Evolutionary conservation across 768 basidiomycete species (phyloP).

Genomic region (Agrocybe praecox): DNA sequence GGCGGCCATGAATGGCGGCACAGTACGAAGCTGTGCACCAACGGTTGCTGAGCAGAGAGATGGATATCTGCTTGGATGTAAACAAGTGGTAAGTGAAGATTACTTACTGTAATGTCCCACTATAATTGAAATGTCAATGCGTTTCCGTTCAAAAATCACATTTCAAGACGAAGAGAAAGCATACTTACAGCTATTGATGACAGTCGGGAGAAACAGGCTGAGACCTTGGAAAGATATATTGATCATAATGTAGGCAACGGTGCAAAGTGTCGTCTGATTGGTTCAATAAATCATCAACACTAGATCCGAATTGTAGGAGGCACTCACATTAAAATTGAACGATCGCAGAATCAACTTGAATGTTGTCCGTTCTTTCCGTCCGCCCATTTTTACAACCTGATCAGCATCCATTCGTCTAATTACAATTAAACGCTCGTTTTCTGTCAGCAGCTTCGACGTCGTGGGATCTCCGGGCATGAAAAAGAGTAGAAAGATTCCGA

Average conservation of each 20-base stretch:
- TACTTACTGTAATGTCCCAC: constrained; percentile 39
- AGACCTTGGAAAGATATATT: constrained; percentile 48
- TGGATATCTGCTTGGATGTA: background rate
- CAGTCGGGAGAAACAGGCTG: constrained; percentile 48
- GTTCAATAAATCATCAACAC: background rate
- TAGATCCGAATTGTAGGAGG: too few species aligned
- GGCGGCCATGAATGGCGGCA: constrained; percentile 46
- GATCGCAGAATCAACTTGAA: constrained; percentile 21
- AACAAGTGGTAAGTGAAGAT: background rate
- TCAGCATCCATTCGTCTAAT: constrained; percentile 32
- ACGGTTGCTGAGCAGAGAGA: constrained; percentile 35
- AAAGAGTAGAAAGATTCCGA: constrained; percentile 26
- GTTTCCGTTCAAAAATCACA: background rate
- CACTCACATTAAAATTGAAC: constrained; percentile 24
- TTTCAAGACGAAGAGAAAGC: background rate
- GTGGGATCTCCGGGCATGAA: constrained; percentile 29
- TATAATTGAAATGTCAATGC: constrained; percentile 9
- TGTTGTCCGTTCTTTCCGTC: constrained; percentile 28
- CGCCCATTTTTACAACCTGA: constrained; percentile 26
- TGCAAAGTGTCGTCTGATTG: constrained; percentile 30
- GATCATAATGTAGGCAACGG: constrained; percentile 32
- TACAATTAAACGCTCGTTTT: constrained; percentile 27
- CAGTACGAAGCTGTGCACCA: constrained; percentile 49
- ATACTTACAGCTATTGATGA: constrained; percentile 43
- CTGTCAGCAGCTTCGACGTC: constrained; percentile 25